phyloP scores from a whole-genome alignment of 2,329 filamentous ascomycete species.

The Fusarium sarcochroum region DNA sequence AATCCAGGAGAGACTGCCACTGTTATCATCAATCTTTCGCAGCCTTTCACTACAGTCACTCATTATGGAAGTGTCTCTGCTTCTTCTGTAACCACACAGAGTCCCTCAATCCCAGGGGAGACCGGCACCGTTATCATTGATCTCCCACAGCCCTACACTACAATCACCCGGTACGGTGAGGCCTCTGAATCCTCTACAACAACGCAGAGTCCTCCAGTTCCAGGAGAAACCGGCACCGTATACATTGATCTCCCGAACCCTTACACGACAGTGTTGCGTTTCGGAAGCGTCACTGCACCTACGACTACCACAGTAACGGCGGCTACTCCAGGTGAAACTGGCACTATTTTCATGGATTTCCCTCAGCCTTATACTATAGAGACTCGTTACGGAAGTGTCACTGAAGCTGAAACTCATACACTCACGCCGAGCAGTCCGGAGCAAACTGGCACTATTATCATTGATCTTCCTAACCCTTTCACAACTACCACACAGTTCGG shows the following conservation, averaged over 20 bases:
- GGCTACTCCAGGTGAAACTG: too few relatives aligned
- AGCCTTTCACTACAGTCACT: background rate
- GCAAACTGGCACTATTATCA: constrained; percentile 2
- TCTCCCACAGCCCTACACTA: background rate
- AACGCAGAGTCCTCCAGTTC: background rate
- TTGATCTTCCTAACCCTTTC: constrained; percentile 11
- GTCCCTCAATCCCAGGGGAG: background rate
- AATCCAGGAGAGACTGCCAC: background rate
- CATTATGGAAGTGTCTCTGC: background rate
- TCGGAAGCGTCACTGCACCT: too few relatives aligned
- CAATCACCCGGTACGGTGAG: constrained; percentile 2
- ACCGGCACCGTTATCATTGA: background rate
- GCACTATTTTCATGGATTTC: too few relatives aligned
- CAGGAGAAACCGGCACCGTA: too few relatives aligned
- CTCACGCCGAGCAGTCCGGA: background rate
- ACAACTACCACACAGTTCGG: constrained; percentile 4
- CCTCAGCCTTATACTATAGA: too few relatives aligned
- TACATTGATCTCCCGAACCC: background rate
- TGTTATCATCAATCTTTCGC: background rate
- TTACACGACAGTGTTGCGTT: too few relatives aligned
- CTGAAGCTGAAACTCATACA: too few relatives aligned
- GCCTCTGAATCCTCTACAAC: background rate
- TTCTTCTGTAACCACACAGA: background rate
- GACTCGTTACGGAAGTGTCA: too few relatives aligned
- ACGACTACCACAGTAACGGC: too few relatives aligned